These are phyloP conservation scores for Erigeron canadensis DNA, from an alignment of 129 eudicot species.

Conservation along the genomic window DNA sequence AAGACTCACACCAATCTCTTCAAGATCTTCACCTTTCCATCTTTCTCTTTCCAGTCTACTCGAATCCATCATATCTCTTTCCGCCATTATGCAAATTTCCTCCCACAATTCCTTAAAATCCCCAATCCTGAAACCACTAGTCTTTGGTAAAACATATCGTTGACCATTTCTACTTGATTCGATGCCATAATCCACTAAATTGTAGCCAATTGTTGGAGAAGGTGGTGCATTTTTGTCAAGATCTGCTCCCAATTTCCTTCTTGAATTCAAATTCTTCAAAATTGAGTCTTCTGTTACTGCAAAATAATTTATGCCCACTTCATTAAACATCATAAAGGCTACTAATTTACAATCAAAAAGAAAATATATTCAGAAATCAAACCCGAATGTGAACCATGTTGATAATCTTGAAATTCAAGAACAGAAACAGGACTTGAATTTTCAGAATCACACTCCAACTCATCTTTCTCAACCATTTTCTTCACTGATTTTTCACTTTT, in stretches of 20 bases:
- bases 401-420: conserved; percentile 52
- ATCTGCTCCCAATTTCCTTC: conserved; percentile 49
- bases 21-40: conserved; percentile 42
- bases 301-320: conserved; percentile 24
- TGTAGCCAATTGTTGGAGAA: conserved; percentile 20
- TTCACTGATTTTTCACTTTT: conserved; percentile 26
- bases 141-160: conserved; percentile 27
- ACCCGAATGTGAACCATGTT: conserved; percentile 52
- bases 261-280: conserved; percentile 36
- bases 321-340: conserved; percentile 8
- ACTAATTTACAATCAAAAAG: not conserved
- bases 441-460: conserved; percentile 51
- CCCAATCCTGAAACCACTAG: conserved; percentile 6
- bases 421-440: conserved; percentile 86
- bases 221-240: conserved; percentile 37
- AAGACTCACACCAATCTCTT: conserved; percentile 43
- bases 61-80: conserved; percentile 43
- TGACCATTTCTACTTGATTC: conserved; percentile 23
- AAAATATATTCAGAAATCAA: conserved; percentile 10
- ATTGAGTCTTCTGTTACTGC: conserved; percentile 45
- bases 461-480: conserved; percentile 34
- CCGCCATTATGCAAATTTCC: conserved; percentile 49
- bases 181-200: conserved; percentile 16
- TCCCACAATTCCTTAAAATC: conserved; percentile 43
- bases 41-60: conserved; percentile 37